Base-by-base conservation (phyloP, 495 filamentous ascomycete genomes). In the Darksidea phi region DNA sequence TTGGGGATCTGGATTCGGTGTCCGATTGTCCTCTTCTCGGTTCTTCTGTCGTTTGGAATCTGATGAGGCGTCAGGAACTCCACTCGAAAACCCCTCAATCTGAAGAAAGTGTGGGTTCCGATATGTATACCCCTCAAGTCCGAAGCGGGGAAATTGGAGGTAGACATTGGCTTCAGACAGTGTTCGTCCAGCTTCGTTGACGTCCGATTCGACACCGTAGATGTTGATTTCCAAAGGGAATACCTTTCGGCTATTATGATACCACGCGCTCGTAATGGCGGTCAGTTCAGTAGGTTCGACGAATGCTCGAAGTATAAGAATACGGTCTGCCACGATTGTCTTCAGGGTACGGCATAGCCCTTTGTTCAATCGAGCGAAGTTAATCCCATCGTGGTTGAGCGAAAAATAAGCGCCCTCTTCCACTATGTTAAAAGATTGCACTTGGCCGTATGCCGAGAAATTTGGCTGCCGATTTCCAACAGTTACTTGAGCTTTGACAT, bases 81-180 rank as follows among this genome's bases (percentile, higher is more conserved):
- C 25, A n/a, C 13, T 21, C 23, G 28, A 36, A 50, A 21, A 50
- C 18, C 55, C 55, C n/a, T 58, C 43, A 18, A 58, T 23, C 28
- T 2, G 43, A 50, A 49, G 23, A 18, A 58, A 58, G 5, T 58
- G 55, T 7, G 55, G 55, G 25, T 58, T 58, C 2, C 23, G 25
- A 21, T 58, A 58, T 37, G 34, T 6, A n/a, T n/a, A n/a, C 11
- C 21, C 46, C 11, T 49, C 45, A 12, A 12, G 17, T 23, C 24
- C 55, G 17, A 21, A 58, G 15, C 21, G 23, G 8, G 55, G 55
- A 23, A 18, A 49, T 41, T 58, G 55, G n/a, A 58, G 55, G 34
- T 36, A 50, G 1, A 24, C 36, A 37, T 48, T 17, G 1, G 8
- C 12, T 50, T 48, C 23, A 11, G 43, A 34, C 26, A 58, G 34